Evolutionary conservation across 805 yeast species (phyloP).

Genomic region (Cyberlindnera maritima): DNA sequence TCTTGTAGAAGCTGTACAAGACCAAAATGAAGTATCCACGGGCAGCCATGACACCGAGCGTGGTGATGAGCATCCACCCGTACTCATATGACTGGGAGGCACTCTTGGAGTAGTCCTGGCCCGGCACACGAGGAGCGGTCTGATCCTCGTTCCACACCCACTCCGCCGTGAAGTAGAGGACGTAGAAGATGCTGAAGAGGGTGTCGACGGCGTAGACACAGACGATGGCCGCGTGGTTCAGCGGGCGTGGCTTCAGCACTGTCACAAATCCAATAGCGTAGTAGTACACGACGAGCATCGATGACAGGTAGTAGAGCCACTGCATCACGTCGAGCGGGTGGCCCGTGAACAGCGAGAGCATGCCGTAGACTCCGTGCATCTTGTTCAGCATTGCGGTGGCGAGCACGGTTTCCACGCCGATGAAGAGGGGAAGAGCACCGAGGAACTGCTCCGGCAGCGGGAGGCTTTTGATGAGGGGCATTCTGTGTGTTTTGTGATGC

Average conservation of each 20-base stretch:
- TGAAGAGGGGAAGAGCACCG: conserved; percentile 71
- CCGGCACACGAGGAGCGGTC: conserved; percentile 22
- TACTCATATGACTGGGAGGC: conserved; percentile 61
- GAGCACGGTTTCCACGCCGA: conserved; percentile 82
- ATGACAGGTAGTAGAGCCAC: conserved; percentile 72
- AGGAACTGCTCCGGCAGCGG: conserved; percentile 41
- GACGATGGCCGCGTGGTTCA: conserved; percentile 61
- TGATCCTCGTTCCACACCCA: conserved; percentile 65
- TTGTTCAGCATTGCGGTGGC: conserved; percentile 80
- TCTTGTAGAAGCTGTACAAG: conserved; percentile 56
- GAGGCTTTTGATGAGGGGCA: conserved; percentile 9
- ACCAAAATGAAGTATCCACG: conserved; percentile 62
- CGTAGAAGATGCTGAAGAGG: conserved; percentile 60
- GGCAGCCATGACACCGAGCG: conserved; percentile 42
- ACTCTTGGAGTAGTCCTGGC: conserved; percentile 38
- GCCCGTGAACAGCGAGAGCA: conserved; percentile 82
- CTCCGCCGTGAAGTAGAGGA: conserved; percentile 65
- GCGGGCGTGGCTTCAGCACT: conserved; percentile 52
- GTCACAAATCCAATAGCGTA: conserved; percentile 56
- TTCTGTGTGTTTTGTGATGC: neutral
- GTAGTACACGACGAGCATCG: conserved; percentile 60
- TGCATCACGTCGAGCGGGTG: conserved; percentile 82
- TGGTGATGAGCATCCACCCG: conserved; percentile 51
- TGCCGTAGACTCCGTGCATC: conserved; percentile 85
- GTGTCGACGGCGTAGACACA: conserved; percentile 68